Evolutionary conservation across 306 rosid genomes (phyloP), one percentile per base, ranked within the genome.

Genomic region (Morella rubra): DNA sequence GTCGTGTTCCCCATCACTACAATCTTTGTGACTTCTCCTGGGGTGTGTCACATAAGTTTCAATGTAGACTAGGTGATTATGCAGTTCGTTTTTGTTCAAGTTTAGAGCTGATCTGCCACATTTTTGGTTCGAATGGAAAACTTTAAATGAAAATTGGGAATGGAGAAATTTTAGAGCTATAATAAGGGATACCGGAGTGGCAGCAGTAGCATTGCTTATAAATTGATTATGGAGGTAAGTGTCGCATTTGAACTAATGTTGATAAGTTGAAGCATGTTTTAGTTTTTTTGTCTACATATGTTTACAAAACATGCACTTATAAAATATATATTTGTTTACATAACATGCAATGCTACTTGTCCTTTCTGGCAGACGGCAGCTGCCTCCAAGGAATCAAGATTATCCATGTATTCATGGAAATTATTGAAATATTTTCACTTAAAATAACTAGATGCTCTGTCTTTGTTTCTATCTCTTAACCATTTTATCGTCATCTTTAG

Each of bases 401-500:
- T 64, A 40, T 64, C 5, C n/a, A 64, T 37, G 14, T 40, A 41
- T 62, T 15, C n/a, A 65, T 65, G 19, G 19, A 42, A 11, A 5
- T 7, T 65, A n/a, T 49, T 27, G 32, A 27, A 27, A 27, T 27
- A 27, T 1, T 27, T 27, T 27, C 32, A 27, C 32, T 27, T 27
- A 27, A 27, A 27, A 32, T 56, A 18, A 46, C 22, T 16, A 37
- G 15, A 37, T 5, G 20, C 14, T 55, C 20, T 73, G 22, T 19
- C 64, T 55, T 37, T 71, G 37, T 16, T 8, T 16, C 61, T 60
- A 18, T 32, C 67, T 18, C 69, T 78, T 37, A 20, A 32, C 24
- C 8, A 4, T 44, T 62, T 73, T 51, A 54, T 47, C 20, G 4
- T 46, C 40, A 44, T 55, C 44, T 81, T 41, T 80, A 96, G 99